Conservation (phyloP, 2,329 filamentous ascomycete species). For the Cytospora paraplurivora region DNA sequence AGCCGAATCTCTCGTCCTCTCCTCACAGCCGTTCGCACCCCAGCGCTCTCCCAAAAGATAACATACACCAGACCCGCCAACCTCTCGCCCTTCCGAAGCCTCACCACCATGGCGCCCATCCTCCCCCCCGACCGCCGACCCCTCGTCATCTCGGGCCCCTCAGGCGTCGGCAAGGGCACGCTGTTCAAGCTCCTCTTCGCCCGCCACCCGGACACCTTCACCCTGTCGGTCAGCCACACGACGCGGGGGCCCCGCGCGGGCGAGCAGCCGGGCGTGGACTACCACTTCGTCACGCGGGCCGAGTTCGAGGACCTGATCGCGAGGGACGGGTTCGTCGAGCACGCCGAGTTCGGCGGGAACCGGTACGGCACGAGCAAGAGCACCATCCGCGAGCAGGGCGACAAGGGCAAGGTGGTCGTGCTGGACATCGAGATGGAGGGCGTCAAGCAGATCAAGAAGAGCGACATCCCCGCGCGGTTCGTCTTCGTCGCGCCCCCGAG, state of each 20-base stretch:
- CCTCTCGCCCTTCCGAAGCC: background rate
- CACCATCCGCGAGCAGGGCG: conserved; percentile 75
- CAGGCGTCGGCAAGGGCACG: conserved; percentile 80
- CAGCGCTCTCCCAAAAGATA: background rate
- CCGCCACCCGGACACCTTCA: conserved; percentile 52
- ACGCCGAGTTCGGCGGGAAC: conserved; percentile 82
- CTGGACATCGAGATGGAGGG: conserved; percentile 99
- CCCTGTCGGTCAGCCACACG: conserved; percentile 70
- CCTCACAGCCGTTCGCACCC: conserved; percentile 10
- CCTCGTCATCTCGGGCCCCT: conserved; percentile 78
- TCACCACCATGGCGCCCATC: conserved; percentile 30
- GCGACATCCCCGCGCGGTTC: conserved; percentile 74
- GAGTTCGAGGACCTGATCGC: conserved; percentile 69
- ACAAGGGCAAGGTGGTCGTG: conserved; percentile 73
- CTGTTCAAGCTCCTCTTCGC: conserved; percentile 71
- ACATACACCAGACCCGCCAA: background rate
- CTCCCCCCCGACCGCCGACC: conserved; percentile 58
- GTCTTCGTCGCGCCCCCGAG: conserved; percentile 83
- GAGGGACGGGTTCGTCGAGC: conserved; percentile 79
- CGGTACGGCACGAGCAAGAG: conserved; percentile 81
- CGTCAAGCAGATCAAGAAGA: conserved; percentile 88
- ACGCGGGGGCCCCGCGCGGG: conserved; percentile 75
- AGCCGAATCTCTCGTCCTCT: conserved; percentile 19
- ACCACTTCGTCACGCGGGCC: conserved; percentile 72
- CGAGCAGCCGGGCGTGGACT: conserved; percentile 76